A percentile compares a stretch with the other conserved stretches of the same genome.
Conservation (phyloP, 2,329 filamentous ascomycete species). For the Phyllosticta capitalensis region DNA sequence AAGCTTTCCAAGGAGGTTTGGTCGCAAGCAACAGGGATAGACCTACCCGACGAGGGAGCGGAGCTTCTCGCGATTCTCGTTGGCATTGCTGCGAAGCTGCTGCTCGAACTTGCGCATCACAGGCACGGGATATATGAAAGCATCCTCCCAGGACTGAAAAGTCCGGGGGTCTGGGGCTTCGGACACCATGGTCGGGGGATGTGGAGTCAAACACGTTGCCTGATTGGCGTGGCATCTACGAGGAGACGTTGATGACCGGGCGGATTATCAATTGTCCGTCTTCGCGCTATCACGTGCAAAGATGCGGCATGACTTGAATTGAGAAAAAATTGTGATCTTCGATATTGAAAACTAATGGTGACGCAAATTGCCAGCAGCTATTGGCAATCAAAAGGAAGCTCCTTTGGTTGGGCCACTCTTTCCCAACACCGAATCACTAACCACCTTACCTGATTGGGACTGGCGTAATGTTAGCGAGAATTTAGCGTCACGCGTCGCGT, state of each 20-base stretch:
- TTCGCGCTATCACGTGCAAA: background rate
- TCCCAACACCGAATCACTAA: background rate
- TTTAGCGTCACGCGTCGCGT: too few species aligned
- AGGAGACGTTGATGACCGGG: background rate
- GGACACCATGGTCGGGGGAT: slow-evolving; percentile 35
- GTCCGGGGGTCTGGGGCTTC: slow-evolving; percentile 48
- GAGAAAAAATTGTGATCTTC: background rate
- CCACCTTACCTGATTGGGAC: background rate
- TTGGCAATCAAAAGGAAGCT: background rate
- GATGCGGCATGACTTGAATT: background rate
- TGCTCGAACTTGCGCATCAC: slow-evolving; percentile 53
- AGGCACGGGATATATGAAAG: slow-evolving; percentile 56
- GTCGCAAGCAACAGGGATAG: background rate
- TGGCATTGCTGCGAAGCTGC: slow-evolving; percentile 52
- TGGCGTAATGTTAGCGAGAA: background rate
- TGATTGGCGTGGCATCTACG: background rate
- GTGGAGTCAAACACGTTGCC: slow-evolving; percentile 5
- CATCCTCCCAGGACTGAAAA: slow-evolving; percentile 56
- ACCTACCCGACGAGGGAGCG: slow-evolving; percentile 55
- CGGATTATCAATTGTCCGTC: background rate
- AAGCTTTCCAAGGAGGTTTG: background rate
- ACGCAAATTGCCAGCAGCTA: too few species aligned
- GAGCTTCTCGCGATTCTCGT: slow-evolving; percentile 56
- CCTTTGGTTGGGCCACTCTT: background rate
- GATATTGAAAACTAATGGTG: background rate